Evolutionary conservation across 1,284 basidiomycete genomes (phyloP).

Genomic region (Rugosomyces carneus): DNA sequence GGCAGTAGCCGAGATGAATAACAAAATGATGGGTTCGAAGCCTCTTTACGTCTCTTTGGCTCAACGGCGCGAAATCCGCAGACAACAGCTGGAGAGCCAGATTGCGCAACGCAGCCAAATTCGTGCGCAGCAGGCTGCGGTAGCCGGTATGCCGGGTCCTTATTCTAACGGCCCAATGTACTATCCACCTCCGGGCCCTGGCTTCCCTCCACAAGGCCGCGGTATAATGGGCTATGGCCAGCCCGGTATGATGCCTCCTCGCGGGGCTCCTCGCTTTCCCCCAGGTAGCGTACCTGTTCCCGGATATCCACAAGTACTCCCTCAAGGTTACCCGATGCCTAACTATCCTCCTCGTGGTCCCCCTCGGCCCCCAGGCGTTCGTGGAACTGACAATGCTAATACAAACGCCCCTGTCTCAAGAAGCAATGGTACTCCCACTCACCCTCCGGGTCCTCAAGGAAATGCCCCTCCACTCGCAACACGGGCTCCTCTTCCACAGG

Average conservation of each 20-base stretch:
- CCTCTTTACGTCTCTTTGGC: conserved; percentile 98
- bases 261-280: conserved; percentile 36
- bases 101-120: conserved; percentile 96
- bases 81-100: conserved; percentile 98
- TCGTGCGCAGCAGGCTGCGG: conserved; percentile 89
- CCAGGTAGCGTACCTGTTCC: conserved; percentile 67
- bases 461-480: conserved; percentile 32
- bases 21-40: conserved; percentile 99
- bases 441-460: conserved; percentile 43
- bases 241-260: conserved; percentile 82
- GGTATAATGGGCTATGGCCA: conserved; percentile 81
- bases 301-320: conserved; percentile 60
- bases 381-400: conserved; percentile 56
- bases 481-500: conserved; percentile 24
- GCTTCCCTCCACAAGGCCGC: conserved; percentile 77
- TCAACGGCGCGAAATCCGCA: conserved; percentile 96
- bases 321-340: conserved; percentile 64
- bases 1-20: conserved; percentile 99
- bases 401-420: conserved; percentile 56
- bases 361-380: conserved; percentile 50
- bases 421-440: conserved; percentile 42
- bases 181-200: conserved; percentile 75
- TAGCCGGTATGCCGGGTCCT: conserved; percentile 75
- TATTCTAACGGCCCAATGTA: conserved; percentile 86
- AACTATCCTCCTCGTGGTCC: conserved; percentile 54